These are phyloP conservation scores for Phyllosticta citribraziliensis DNA, from an alignment of 2,329 filamentous ascomycete genomes.

Conservation along the genomic window DNA sequence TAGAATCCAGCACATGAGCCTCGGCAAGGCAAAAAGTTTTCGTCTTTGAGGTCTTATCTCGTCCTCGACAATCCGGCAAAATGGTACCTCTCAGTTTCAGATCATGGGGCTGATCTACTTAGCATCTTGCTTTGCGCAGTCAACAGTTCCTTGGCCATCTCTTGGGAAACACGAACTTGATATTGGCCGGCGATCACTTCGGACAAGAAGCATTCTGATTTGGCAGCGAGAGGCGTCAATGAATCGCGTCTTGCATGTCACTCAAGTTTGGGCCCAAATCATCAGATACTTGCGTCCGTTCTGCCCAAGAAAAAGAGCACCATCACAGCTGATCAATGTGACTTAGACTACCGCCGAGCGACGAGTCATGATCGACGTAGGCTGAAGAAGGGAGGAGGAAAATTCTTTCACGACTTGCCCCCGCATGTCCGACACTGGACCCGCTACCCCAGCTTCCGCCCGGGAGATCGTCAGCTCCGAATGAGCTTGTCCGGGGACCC, in stretches of 20 bases:
- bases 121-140: neutral
- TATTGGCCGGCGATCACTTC: neutral
- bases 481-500: neutral
- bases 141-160: neutral
- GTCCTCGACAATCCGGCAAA: neutral
- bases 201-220: neutral
- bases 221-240: neutral
- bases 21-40: neutral
- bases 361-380: neutral
- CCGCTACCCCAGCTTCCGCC: neutral
- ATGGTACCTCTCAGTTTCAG: neutral
- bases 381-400: neutral
- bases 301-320: neutral
- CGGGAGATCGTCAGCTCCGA: neutral
- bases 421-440: neutral
- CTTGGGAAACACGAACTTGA: neutral
- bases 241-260: neutral
- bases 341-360: too few species aligned
- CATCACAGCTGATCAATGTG: too few species aligned
- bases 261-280: neutral
- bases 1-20: neutral
- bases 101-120: neutral
- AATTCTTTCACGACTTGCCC: neutral
- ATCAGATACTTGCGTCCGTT: neutral
- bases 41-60: neutral